These are phyloP conservation scores for Aspergillus texensis DNA, from an alignment of 2,329 filamentous ascomycete species.

Conservation along the genomic window DNA sequence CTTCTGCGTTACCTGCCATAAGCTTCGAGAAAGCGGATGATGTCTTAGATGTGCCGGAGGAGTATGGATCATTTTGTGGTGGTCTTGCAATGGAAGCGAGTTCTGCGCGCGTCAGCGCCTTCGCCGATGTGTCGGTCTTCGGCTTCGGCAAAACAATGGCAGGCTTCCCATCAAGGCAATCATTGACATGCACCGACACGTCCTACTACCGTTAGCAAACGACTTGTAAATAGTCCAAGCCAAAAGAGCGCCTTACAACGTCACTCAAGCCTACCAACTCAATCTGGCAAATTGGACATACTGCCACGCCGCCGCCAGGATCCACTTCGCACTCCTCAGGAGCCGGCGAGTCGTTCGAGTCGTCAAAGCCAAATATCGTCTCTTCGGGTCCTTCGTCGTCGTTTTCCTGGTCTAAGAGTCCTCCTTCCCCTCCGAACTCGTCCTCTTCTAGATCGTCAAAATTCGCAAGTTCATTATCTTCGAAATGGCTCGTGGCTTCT, in stretches of 20 bases:
- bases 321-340: slow-evolving; percentile 21
- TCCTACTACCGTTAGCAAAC: slow-evolving; percentile 53
- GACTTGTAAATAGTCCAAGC: neutral
- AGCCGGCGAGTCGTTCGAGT: slow-evolving; percentile 26
- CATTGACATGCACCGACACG: slow-evolving; percentile 84
- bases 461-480: slow-evolving; percentile 53
- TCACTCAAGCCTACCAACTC: slow-evolving; percentile 62
- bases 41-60: slow-evolving; percentile 44
- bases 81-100: slow-evolving; percentile 72
- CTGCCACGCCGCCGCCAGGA: slow-evolving; percentile 28
- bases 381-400: slow-evolving; percentile 38
- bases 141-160: slow-evolving; percentile 53
- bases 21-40: slow-evolving; percentile 85
- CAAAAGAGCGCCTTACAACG: slow-evolving; percentile 30
- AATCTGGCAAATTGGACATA: slow-evolving; percentile 78
- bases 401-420: slow-evolving; percentile 59
- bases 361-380: slow-evolving; percentile 24
- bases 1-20: slow-evolving; percentile 90
- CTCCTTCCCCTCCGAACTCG: slow-evolving; percentile 62
- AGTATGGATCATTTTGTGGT: slow-evolving; percentile 79
- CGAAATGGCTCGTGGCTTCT: slow-evolving; percentile 52
- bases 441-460: slow-evolving; percentile 66
- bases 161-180: slow-evolving; percentile 82
- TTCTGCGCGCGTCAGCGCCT: slow-evolving; percentile 60
- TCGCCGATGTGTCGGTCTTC: slow-evolving; percentile 19